A percentile compares a stretch with the other conserved stretches of the same genome.
These are phyloP conservation scores for Crithidia thermophila DNA, from an alignment of 208 protist species.

Conservation along the genomic window DNA sequence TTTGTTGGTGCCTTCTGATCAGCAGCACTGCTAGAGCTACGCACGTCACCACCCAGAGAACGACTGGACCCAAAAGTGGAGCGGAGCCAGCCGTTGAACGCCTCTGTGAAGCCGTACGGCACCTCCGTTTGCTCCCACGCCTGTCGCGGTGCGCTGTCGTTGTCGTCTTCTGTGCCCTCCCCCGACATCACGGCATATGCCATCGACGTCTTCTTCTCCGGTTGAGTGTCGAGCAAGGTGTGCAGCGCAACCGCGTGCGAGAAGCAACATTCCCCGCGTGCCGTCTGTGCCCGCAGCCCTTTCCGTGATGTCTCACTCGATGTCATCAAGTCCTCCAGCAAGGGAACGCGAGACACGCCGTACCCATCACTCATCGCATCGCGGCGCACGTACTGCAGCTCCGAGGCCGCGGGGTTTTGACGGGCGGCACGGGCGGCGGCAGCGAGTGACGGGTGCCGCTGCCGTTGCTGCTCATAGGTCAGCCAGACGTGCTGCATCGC, in stretches of 20 bases:
- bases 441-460: constrained; percentile 17
- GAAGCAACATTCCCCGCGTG: constrained; percentile 30
- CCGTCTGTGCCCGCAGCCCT: neutral
- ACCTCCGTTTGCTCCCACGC: constrained; percentile 10
- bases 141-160: neutral
- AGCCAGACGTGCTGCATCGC: constrained; percentile 59
- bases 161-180: too few relatives aligned
- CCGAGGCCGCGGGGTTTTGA: constrained; percentile 23
- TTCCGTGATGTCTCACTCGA: too few relatives aligned
- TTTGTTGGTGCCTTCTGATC: too few relatives aligned
- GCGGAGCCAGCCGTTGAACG: too few relatives aligned
- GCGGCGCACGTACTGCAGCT: constrained; percentile 16
- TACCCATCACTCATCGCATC: neutral
- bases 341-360: constrained; percentile 23
- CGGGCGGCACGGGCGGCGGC: constrained; percentile 24
- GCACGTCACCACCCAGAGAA: too few relatives aligned
- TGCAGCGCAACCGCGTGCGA: constrained; percentile 18
- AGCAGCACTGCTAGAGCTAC: too few relatives aligned
- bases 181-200: too few relatives aligned
- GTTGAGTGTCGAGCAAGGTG: neutral
- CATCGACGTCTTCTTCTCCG: too few relatives aligned
- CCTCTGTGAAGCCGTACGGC: constrained; percentile 5
- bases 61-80: too few relatives aligned
- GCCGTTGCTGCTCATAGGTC: constrained; percentile 33
- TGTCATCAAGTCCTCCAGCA: constrained; percentile 17